Percentiles rank a stretch among this genome's conserved stretches.
Evolutionary conservation across 1,139 yeast genomes (phyloP).

Genomic region (Scheffersomyces lignicola): DNA sequence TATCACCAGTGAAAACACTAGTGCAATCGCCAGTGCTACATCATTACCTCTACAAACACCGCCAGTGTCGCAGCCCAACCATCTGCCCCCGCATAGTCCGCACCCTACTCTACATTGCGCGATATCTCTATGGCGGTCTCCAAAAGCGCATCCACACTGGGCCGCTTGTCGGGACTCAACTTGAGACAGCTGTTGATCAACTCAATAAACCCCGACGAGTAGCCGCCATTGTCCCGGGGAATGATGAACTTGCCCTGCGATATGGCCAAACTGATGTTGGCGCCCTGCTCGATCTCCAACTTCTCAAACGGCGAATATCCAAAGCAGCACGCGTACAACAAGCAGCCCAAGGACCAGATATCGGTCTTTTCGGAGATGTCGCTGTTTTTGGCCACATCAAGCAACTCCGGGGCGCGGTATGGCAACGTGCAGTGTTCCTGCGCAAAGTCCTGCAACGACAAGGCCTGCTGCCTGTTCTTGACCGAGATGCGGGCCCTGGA

Average conservation of each 20-base stretch:
- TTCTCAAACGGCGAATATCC: conserved; percentile 86
- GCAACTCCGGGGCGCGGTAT: conserved; percentile 85
- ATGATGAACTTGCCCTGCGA: conserved; percentile 66
- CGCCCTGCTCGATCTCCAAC: conserved; percentile 79
- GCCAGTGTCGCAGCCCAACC: too few species aligned
- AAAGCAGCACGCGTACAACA: conserved; percentile 74
- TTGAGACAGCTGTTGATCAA: conserved; percentile 61
- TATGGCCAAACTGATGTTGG: conserved; percentile 76
- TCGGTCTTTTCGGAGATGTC: conserved; percentile 73
- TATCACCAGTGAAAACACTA: too few species aligned
- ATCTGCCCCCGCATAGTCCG: too few species aligned
- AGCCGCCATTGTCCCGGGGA: conserved; percentile 49
- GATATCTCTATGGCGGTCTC: conserved; percentile 41
- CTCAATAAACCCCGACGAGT: conserved; percentile 54
- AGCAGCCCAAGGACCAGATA: conserved; percentile 90
- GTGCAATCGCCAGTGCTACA: too few species aligned
- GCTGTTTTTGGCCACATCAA: conserved; percentile 70
- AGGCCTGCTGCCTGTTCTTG: conserved; percentile 65
- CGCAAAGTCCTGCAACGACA: conserved; percentile 76
- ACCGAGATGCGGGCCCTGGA: conserved; percentile 59
- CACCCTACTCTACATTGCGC: too few species aligned
- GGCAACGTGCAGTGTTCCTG: conserved; percentile 87
- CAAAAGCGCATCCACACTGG: conserved; percentile 59
- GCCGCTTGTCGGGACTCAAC: conserved; percentile 60
- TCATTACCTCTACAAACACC: too few species aligned